Evolutionary conservation across 106 monocot genomes (phyloP), one percentile per base, ranked within the genome.

Genomic region (Phalaenopsis aphrodite): DNA sequence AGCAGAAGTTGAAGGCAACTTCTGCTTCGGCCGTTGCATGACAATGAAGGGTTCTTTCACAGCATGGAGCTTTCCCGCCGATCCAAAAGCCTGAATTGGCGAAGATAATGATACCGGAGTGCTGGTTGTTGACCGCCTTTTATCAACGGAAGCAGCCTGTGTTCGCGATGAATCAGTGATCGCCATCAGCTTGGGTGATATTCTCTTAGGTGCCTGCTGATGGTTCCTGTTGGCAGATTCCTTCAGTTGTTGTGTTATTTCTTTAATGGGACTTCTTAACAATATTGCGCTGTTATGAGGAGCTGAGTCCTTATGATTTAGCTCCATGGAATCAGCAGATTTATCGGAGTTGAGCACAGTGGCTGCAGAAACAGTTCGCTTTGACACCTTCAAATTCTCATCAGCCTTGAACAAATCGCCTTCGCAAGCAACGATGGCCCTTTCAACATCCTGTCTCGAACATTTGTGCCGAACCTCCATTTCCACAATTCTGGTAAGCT

Each of bases 391-490:
- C 77, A 98, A 75, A 58, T 16, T 80, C 46, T 87, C 90, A 18
- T 82, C 88, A 24, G 92, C 85, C 79, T 87, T 94, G 12, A 88
- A 80, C 76, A 98, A 77, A 83, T 98, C 94, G 77, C 97, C 97
- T 74, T 92, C 94, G 42, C 84, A 86, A 18, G 92, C 81, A 65
- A 98, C 87, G 19, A 98, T 83, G 19, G 86, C 92, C 78, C 91
- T 94, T 78, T 98, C 92, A 57, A 94, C 84, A 39, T 98, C 97
- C 84, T 89, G 97, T 85, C 88, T 98, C 16, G 92, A 85, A 77
- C 90, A 90, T 68, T 91, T 98, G 77, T 85, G 88, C 77, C 76
- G 80, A 0, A 82, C 21, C 84, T 94, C 94, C 82, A 94, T 45
- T 17, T 84, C 89, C 43, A 82, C 61, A 72, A 94, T 87, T 76